Evolutionary conservation across 2,329 filamentous ascomycete genomes (phyloP), one percentile per base, ranked within the genome.

Genomic region (Venturia pyrina): DNA sequence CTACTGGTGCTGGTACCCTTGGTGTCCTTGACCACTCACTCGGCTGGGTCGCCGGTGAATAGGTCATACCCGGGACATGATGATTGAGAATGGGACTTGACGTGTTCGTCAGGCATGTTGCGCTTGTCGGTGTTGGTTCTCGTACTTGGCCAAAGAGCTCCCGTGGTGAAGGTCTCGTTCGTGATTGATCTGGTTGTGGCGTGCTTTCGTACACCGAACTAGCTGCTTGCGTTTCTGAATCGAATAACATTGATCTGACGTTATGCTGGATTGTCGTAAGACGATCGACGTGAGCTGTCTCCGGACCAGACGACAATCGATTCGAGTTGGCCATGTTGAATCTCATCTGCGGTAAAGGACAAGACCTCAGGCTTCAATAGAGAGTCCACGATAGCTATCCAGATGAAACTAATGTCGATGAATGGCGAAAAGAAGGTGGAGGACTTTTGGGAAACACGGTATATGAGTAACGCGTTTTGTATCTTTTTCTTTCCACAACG

Each of bases 131-230:
- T n/a, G n/a, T 28, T 24, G 37, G 43, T 62, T 62, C 60, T 64
- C 48, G 62, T 24, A 64, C 41, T 32, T 46, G 62, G 17, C 62
- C 62, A 46, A 64, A 64, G 32, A 59, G 62, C 24, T 60, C 53
- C 3, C 62, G 62, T 44, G 48, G 28, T 32, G 44, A 56, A 64
- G 44, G 44, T 46, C 24, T 34, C 34, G 43, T n/a, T 41, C 21
- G 60, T 28, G 60, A 57, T 66, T 8, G 56, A 62, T 59, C 21
- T 43, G 57, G 56, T 21, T 41, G 37, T 17, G 65, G 65, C n/a
- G 62, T 66, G 21, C 61, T n/a, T 11, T 63, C 66, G 48, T 66
- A 66, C 11, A 66, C 34, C 17, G 65, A 66, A 62, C 65, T 66
- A 19, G 48, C 32, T 32, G 65, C 28, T 56, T 43, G 44, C 15